Evolutionary conservation across 768 basidiomycete species (phyloP).

Genomic region (Hygrocybe punicea): DNA sequence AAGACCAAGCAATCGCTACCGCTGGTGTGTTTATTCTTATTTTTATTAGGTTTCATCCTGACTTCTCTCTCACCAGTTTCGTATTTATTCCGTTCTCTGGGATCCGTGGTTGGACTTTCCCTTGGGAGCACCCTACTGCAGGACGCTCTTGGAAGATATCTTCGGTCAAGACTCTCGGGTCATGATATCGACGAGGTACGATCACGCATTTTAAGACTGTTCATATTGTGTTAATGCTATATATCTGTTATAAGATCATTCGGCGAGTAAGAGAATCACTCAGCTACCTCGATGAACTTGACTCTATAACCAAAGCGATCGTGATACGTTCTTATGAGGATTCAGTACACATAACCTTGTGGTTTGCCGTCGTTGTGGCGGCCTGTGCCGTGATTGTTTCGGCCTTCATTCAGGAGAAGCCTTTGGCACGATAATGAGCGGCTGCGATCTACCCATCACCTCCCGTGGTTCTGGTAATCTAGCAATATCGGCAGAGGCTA

Average conservation of each 20-base stretch:
- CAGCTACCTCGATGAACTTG: conserved; percentile 45
- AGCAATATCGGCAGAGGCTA: too few relatives aligned
- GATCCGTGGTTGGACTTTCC: conserved; percentile 55
- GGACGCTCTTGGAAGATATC: conserved; percentile 42
- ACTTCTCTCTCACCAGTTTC: conserved; percentile 39
- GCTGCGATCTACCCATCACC: too few relatives aligned
- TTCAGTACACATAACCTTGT: conserved; percentile 48
- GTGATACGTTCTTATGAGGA: conserved; percentile 44
- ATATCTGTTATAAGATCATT: conserved; percentile 37
- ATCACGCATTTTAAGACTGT: neutral
- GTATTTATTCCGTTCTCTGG: conserved; percentile 64
- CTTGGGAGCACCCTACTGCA: conserved; percentile 57
- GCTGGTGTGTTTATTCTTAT: conserved; percentile 41
- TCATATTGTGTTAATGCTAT: neutral
- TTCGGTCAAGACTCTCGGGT: conserved; percentile 43
- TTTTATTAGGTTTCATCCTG: neutral
- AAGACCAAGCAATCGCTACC: conserved; percentile 63
- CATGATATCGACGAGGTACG: conserved; percentile 52
- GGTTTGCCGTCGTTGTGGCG: conserved; percentile 45
- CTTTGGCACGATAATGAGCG: conserved; percentile 18
- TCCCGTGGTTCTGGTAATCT: too few relatives aligned
- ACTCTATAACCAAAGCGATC: conserved; percentile 33
- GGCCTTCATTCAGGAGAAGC: conserved; percentile 53
- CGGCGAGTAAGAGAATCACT: conserved; percentile 50
- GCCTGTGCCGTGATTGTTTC: conserved; percentile 42